Conservation (phyloP, 2,329 filamentous ascomycete species). For the Aureobasidium sp. region DNA sequence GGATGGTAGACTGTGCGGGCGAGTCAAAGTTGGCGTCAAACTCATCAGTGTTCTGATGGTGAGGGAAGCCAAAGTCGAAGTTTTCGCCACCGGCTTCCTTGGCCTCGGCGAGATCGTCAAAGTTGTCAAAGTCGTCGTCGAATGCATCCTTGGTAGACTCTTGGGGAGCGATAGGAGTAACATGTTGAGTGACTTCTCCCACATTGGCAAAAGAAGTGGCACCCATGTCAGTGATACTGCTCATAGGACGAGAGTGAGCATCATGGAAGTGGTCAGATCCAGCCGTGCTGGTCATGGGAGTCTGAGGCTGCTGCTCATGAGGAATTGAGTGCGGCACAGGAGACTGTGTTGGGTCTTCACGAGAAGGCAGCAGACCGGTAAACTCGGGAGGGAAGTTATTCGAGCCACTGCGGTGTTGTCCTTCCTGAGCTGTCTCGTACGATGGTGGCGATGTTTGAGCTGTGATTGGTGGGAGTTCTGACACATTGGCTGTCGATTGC, state of each 20-base stretch:
- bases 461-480: constrained; percentile 42
- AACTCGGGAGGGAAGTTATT: constrained; percentile 46
- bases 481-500: constrained; percentile 26
- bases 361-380: constrained; percentile 47
- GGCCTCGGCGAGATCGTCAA: constrained; percentile 75
- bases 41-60: constrained; percentile 50
- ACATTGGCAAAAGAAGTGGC: neutral
- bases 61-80: constrained; percentile 56
- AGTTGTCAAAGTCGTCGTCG: constrained; percentile 69
- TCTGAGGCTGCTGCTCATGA: constrained; percentile 26
- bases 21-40: constrained; percentile 80
- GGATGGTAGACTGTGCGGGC: constrained; percentile 40
- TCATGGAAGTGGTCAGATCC: constrained; percentile 23
- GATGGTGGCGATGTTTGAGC: constrained; percentile 52
- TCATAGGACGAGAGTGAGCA: constrained; percentile 23
- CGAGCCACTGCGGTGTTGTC: constrained; percentile 21
- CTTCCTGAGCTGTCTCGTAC: constrained; percentile 39
- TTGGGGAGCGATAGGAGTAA: constrained; percentile 24
- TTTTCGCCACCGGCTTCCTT: constrained; percentile 52
- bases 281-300: constrained; percentile 12
- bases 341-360: constrained; percentile 44
- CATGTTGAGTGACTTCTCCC: neutral
- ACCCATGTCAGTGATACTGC: constrained; percentile 19
- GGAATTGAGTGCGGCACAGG: constrained; percentile 37
- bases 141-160: constrained; percentile 47